phyloP scores from a whole-genome alignment of 352 stramenopile species.

The Phytopythium cucurbitacearum region DNA sequence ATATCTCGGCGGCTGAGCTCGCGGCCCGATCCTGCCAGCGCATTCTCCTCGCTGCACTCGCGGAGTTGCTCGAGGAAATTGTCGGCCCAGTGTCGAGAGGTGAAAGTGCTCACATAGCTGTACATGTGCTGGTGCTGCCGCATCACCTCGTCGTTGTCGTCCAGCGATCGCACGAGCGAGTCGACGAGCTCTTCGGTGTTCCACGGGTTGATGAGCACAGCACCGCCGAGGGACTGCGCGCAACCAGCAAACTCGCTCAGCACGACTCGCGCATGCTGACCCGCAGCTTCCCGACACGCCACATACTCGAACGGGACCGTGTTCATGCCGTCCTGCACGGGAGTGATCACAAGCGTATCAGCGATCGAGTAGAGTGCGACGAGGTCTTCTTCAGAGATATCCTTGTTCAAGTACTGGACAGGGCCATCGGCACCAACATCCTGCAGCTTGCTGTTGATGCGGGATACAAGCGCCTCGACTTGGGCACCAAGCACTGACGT shows the following conservation, averaged over 20 bases:
- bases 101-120: conserved; percentile 79
- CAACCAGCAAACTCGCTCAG: conserved; percentile 89
- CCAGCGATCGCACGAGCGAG: conserved; percentile 45
- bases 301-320: conserved; percentile 90
- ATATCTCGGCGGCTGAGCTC: conserved; percentile 84
- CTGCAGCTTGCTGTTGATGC: conserved; percentile 91
- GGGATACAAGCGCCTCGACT: conserved; percentile 86
- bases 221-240: conserved; percentile 81
- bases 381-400: conserved; percentile 80
- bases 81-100: conserved; percentile 65
- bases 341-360: conserved; percentile 80
- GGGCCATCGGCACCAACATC: conserved; percentile 82
- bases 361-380: conserved; percentile 87
- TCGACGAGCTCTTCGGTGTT: conserved; percentile 74
- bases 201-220: conserved; percentile 85
- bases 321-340: conserved; percentile 90
- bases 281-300: conserved; percentile 71
- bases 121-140: conserved; percentile 80
- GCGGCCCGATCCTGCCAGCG: conserved; percentile 52
- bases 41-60: conserved; percentile 76
- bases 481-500: conserved; percentile 76
- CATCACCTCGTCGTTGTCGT: conserved; percentile 58
- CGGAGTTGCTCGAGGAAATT: conserved; percentile 79
- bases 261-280: conserved; percentile 78
- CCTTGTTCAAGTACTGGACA: conserved; percentile 91